Conservation (phyloP, 1,284 basidiomycete species). For the Sporisorium sorghi region DNA sequence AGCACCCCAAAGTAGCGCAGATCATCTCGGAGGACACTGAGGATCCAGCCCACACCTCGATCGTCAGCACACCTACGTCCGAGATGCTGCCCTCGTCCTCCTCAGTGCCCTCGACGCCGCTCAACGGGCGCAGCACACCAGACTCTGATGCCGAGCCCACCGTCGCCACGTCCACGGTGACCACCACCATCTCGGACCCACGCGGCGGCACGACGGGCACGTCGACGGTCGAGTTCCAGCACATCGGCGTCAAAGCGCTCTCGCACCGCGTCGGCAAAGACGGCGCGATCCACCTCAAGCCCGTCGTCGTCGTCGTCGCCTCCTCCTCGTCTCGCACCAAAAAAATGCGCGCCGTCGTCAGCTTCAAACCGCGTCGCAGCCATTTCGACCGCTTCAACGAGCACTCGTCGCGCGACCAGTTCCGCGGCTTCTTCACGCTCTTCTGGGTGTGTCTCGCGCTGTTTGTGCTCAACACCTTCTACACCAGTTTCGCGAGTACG, state of each 20-base stretch:
- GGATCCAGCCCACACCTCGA: slow-evolving; percentile 14
- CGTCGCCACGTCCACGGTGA: slow-evolving; percentile 48
- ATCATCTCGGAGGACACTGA: slow-evolving; percentile 24
- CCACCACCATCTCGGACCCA: slow-evolving; percentile 45
- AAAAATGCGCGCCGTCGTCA: slow-evolving; percentile 60
- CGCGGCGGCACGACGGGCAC: slow-evolving; percentile 42
- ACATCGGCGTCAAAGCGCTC: slow-evolving; percentile 52
- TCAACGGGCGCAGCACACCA: slow-evolving; percentile 24
- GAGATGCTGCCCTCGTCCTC: slow-evolving; percentile 24
- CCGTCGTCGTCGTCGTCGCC: no score
- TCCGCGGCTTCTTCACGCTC: slow-evolving; percentile 67
- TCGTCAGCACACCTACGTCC: slow-evolving; percentile 26
- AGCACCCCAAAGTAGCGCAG: slow-evolving; percentile 24
- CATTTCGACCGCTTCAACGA: slow-evolving; percentile 63
- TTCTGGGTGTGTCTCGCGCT: slow-evolving; percentile 67
- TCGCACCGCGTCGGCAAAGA: slow-evolving; percentile 51
- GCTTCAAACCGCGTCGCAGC: slow-evolving; percentile 52
- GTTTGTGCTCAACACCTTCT: slow-evolving; percentile 63
- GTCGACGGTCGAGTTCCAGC: slow-evolving; percentile 43
- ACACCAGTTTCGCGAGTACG: slow-evolving; percentile 69
- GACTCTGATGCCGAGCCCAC: slow-evolving; percentile 43
- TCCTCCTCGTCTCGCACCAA: slow-evolving; percentile 40
- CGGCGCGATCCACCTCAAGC: slow-evolving; percentile 55
- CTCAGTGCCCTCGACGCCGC: slow-evolving; percentile 26
- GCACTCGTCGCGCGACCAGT: slow-evolving; percentile 43